Evolutionary conservation across 164 flowering plant species (phyloP), one percentile per base, ranked within the genome.

Genomic region (Vitis amurensis): DNA sequence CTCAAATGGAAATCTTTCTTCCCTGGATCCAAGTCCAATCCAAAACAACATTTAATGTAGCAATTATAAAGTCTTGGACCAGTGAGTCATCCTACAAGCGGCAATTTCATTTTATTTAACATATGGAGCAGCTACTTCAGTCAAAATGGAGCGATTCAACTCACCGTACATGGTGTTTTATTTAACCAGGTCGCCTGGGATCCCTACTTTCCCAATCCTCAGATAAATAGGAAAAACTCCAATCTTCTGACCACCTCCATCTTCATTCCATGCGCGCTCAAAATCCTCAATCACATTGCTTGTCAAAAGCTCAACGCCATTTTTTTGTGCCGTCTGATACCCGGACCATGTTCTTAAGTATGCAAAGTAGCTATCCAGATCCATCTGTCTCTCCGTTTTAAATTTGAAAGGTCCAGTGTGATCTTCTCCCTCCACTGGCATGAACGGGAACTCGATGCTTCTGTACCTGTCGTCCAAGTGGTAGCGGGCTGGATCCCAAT

Each of bases 261-360:
- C 85, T 17, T 68, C 84, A 44, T 59, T 65, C 97, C 94, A 91
- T 62, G 88, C 91, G 2, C 55, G 17, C 68, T 67, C 67, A 51
- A 91, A 81, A 0, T 84, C 81, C 64, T 76, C 72, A 4, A 83
- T 47, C 79, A 86, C 76, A 13, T 80, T 83, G 11, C 72, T 74
- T 0, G 52, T 71, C 76, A 91, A 49, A 30, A 91, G 83, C 77
- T 91, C 93, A 16, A 91, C 77, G 2, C 92, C 94, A 64, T 78
- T 77, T 59, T 77, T 84, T 52, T 68, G 78, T 0, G 92, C 90
- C 17, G 88, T 85, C 73, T 88, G 85, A 63, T 91, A 91, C 3
- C 91, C 83, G 0, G 97, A 91, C 90, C 90, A 85, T 2, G 98
- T 86, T 68, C 87, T 85, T 29, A 88, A 50, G 63, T 82, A 88